phyloP scores from a whole-genome alignment of 192 early-diverging fungal genomes.

The Geranomyces michiganensis region DNA sequence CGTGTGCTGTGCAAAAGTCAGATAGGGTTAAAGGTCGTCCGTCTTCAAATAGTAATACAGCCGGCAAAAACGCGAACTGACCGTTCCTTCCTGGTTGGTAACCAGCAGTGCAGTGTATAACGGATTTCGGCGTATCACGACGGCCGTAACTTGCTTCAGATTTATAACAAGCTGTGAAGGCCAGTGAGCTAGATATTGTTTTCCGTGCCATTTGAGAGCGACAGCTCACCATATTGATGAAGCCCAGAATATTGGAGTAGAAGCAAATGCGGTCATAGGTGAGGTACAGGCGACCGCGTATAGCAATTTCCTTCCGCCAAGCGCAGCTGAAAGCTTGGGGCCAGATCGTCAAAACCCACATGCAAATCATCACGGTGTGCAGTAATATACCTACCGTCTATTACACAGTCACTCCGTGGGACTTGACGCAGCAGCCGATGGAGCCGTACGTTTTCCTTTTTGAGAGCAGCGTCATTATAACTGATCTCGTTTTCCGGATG shows the following conservation, averaged over 20 bases:
- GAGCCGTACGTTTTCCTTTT: constrained; percentile 43
- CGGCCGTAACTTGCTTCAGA: constrained; percentile 45
- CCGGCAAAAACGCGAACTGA: too few species aligned
- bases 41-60: too few species aligned
- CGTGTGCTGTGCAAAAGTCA: too few species aligned
- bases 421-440: constrained; percentile 49
- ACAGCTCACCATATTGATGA: constrained; percentile 54
- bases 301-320: constrained; percentile 46
- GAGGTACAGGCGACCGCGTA: constrained; percentile 57
- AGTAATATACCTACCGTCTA: too few species aligned
- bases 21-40: too few species aligned
- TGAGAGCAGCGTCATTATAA: constrained; percentile 38
- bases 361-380: too few species aligned
- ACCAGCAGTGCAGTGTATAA: constrained; percentile 43
- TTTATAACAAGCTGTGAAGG: constrained; percentile 38
- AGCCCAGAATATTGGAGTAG: constrained; percentile 64
- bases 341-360: background rate
- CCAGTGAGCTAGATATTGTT: too few species aligned
- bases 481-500: background rate
- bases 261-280: constrained; percentile 68
- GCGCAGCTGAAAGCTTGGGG: constrained; percentile 36
- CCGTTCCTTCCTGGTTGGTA: constrained; percentile 15
- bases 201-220: too few species aligned
- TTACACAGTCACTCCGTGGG: constrained; percentile 43
- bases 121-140: constrained; percentile 33